These are phyloP conservation scores for Rhipidocladum racemiflorum DNA, from an alignment of 176 grass and related monocot species.

Conservation along the genomic window DNA sequence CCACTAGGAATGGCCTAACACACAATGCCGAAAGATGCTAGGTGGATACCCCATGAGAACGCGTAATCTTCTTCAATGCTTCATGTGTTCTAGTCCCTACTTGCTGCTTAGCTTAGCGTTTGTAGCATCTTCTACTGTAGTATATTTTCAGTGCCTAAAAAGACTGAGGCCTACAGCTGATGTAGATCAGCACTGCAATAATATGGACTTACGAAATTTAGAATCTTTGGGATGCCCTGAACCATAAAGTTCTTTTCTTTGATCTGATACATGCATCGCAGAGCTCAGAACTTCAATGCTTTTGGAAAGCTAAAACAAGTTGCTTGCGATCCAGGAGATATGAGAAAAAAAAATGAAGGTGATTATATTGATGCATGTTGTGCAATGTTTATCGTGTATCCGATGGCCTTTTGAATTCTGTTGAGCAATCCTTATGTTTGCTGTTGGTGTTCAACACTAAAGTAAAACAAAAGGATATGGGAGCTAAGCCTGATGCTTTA, in stretches of 20 bases:
- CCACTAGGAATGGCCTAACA: no score
- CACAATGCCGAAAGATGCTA: constrained; percentile 1
- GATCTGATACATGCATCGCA: background rate
- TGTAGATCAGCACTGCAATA: background rate
- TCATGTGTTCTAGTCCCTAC: background rate
- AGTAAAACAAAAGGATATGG: constrained; percentile 5
- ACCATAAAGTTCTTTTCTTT: background rate
- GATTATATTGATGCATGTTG: background rate
- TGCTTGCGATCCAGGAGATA: background rate
- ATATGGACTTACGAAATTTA: background rate
- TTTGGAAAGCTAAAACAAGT: background rate
- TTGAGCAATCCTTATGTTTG: constrained; percentile 16
- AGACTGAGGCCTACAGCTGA: background rate
- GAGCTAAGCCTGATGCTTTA: constrained; percentile 6
- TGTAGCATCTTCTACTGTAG: background rate
- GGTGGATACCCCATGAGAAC: background rate
- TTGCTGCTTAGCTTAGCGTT: background rate
- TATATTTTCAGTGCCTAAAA: background rate
- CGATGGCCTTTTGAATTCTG: background rate
- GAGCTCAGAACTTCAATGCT: background rate
- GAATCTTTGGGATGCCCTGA: background rate
- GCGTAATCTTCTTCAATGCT: constrained; percentile 9
- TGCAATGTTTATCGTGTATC: background rate
- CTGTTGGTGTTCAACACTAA: constrained; percentile 10
- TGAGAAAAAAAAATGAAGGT: background rate